Conservation (phyloP, 176 grass and related monocot species). For the Luzula sylvatica region DNA sequence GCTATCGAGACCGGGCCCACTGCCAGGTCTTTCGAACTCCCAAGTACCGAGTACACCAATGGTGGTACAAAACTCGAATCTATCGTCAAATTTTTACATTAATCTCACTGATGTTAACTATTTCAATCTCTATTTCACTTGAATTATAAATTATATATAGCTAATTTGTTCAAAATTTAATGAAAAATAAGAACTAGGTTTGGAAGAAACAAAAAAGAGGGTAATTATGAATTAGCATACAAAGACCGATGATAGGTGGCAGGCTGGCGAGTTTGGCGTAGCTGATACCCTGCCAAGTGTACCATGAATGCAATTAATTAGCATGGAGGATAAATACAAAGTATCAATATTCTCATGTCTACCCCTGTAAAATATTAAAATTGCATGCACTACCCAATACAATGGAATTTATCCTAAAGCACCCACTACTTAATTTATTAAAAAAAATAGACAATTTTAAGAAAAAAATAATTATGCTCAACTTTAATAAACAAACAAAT, state of each 20-base stretch:
- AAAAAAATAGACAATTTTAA: too few species aligned
- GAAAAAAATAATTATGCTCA: too few species aligned
- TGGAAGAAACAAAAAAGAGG: not conserved
- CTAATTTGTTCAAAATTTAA: not conserved
- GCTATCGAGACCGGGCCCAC: conserved; percentile 85
- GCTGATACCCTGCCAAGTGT: conserved; percentile 71
- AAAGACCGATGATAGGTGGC: conserved; percentile 87
- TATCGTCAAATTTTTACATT: too few species aligned
- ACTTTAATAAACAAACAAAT: too few species aligned
- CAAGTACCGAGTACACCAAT: conserved; percentile 76
- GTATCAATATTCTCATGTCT: too few species aligned
- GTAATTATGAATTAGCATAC: conserved; percentile 30
- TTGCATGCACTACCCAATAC: too few species aligned
- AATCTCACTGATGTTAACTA: too few species aligned
- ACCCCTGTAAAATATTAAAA: too few species aligned
- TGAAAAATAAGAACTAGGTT: not conserved
- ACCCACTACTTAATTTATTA: too few species aligned
- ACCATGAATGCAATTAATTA: not conserved
- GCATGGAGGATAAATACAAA: not conserved
- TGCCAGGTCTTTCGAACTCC: conserved; percentile 80
- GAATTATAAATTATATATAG: too few species aligned
- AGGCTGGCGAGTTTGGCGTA: conserved; percentile 84
- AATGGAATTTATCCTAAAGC: too few species aligned
- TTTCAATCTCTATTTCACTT: too few species aligned
- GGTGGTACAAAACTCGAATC: conserved; percentile 96